Percentiles rank a stretch among this genome's conserved stretches.
Conservation (phyloP, 2,329 filamentous ascomycete genomes). For the Aschersonia sp. region DNA sequence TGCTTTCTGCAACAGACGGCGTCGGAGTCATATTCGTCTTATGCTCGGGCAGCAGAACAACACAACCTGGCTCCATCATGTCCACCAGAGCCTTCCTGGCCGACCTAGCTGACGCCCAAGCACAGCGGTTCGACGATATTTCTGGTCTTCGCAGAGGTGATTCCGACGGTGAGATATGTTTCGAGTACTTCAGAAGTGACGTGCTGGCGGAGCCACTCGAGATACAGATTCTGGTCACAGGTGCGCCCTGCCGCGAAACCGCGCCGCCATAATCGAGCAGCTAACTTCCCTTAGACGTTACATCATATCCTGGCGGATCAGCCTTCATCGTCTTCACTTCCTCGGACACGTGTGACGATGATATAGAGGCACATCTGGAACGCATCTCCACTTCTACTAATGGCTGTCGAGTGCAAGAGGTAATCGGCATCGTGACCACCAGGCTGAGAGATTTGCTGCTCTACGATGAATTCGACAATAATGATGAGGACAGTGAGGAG, state of each 20-base stretch:
- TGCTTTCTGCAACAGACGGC: no score
- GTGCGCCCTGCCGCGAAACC: slow-evolving; percentile 8
- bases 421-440: slow-evolving; percentile 2
- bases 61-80: neutral
- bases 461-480: neutral
- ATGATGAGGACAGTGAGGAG: neutral
- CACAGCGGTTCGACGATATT: slow-evolving; percentile 32
- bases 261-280: neutral
- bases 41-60: no score
- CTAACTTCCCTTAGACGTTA: slow-evolving; percentile 11
- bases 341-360: slow-evolving; percentile 13
- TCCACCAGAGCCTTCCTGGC: slow-evolving; percentile 31
- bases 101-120: slow-evolving; percentile 31
- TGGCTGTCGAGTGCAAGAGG: slow-evolving; percentile 1
- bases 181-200: slow-evolving; percentile 29
- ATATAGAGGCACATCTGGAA: slow-evolving; percentile 28
- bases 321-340: slow-evolving; percentile 29
- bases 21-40: no score
- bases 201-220: slow-evolving; percentile 13
- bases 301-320: slow-evolving; percentile 21
- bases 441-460: neutral
- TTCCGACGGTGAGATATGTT: slow-evolving; percentile 58
- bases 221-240: slow-evolving; percentile 22
- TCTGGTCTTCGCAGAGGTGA: slow-evolving; percentile 42
- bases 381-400: slow-evolving; percentile 17